These are phyloP conservation scores for Phytophthora crassamura DNA, from an alignment of 352 stramenopile genomes.

Conservation along the genomic window DNA sequence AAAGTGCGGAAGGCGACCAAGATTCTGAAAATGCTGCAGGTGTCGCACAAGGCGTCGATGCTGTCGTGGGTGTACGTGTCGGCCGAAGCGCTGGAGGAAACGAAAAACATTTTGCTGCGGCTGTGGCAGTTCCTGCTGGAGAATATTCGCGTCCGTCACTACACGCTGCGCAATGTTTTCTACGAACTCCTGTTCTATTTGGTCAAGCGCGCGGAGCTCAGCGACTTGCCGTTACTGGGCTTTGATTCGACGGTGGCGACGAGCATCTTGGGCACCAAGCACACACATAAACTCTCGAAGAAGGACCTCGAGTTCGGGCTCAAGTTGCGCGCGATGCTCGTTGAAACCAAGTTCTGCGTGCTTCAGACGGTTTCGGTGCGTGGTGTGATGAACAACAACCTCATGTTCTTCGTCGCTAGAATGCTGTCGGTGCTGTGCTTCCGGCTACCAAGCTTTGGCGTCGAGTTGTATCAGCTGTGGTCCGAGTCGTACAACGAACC, in stretches of 20 bases:
- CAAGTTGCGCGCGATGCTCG: constrained; percentile 88
- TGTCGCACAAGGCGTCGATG: constrained; percentile 91
- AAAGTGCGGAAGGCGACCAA: constrained; percentile 92
- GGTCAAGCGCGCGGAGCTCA: constrained; percentile 87
- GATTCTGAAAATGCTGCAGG: constrained; percentile 90
- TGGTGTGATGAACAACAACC: constrained; percentile 92
- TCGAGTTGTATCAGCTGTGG: constrained; percentile 90
- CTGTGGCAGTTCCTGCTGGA: constrained; percentile 90
- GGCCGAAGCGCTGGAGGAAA: constrained; percentile 84
- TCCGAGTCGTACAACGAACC: constrained; percentile 85
- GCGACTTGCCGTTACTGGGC: constrained; percentile 80
- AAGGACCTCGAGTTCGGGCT: constrained; percentile 85
- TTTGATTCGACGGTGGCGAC: constrained; percentile 83
- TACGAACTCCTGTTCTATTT: constrained; percentile 91
- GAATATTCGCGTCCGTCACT: constrained; percentile 91
- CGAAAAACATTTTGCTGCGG: constrained; percentile 85
- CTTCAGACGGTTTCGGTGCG: constrained; percentile 88
- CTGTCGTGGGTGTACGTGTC: constrained; percentile 90
- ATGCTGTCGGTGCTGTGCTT: constrained; percentile 91
- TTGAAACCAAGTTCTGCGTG: constrained; percentile 91
- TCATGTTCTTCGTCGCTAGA: constrained; percentile 91
- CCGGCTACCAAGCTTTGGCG: constrained; percentile 84
- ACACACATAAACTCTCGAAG: constrained; percentile 78
- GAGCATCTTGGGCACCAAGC: constrained; percentile 70
- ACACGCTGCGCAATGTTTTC: constrained; percentile 90